Conservation (phyloP, 2,329 filamentous ascomycete genomes). For the Fusarium tjaetaba region DNA sequence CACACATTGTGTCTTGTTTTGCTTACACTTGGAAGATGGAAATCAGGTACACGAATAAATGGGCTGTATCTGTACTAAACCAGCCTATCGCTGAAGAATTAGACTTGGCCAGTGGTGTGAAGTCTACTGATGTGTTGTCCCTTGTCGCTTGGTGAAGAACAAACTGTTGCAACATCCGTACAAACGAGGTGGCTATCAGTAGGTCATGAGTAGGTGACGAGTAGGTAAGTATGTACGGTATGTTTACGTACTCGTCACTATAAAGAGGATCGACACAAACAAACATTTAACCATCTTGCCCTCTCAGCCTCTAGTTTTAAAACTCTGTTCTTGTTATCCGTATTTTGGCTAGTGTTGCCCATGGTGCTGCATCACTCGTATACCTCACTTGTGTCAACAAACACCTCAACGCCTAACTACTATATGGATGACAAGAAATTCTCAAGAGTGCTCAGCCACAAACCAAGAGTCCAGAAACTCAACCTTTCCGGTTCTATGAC, state of each 20-base stretch:
- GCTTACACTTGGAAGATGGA: not conserved
- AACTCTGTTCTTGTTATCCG: not conserved
- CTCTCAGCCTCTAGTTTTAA: not conserved
- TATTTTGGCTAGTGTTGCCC: slow-evolving; percentile 7
- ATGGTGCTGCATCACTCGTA: slow-evolving; percentile 13
- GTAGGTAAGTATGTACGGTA: not conserved
- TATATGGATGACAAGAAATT: not conserved
- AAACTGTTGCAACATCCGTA: not conserved
- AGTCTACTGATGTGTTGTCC: not conserved
- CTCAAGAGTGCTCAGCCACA: slow-evolving; percentile 33
- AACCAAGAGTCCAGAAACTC: not conserved
- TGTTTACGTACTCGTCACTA: not conserved
- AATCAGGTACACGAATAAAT: slow-evolving; percentile 3
- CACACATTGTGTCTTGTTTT: not conserved
- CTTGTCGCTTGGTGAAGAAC: not conserved
- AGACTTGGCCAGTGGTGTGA: not conserved
- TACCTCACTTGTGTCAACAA: slow-evolving; percentile 15
- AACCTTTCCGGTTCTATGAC: not conserved
- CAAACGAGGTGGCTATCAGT: slow-evolving; percentile 1
- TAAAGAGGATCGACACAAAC: not conserved
- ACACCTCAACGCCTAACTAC: not conserved
- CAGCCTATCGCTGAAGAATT: not conserved
- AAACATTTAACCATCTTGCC: not conserved
- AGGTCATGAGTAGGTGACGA: not conserved
- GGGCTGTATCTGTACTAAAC: not conserved